Evolutionary conservation across 768 basidiomycete genomes (phyloP).

Genomic region (Mycena epipterygia): DNA sequence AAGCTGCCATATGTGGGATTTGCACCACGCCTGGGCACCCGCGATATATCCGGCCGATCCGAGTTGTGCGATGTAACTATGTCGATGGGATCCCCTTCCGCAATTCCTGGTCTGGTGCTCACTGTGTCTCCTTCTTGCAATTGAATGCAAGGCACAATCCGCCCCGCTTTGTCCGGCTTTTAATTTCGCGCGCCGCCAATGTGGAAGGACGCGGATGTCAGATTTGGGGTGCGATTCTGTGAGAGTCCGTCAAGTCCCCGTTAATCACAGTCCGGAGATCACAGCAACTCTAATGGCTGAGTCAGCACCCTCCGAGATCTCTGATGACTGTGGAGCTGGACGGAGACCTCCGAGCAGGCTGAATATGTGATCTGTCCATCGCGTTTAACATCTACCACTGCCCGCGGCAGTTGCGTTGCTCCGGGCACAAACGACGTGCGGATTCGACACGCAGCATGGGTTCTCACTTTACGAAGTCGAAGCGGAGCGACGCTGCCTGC

Average conservation of each 20-base stretch:
- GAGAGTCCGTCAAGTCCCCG: neutral
- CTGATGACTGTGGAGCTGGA: neutral
- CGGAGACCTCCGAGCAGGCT: no score
- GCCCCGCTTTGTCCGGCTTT: constrained; percentile 11
- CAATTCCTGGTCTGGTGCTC: no score
- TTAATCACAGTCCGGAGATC: constrained; percentile 10
- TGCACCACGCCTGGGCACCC: constrained; percentile 15
- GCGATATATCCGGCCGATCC: constrained; percentile 18
- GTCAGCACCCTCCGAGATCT: neutral
- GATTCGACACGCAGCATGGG: neutral
- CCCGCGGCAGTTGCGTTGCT: no score
- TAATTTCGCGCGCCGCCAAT: neutral
- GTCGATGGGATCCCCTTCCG: constrained; percentile 13
- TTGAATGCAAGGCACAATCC: constrained; percentile 11
- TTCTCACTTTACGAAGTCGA: constrained; percentile 19
- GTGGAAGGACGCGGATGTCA: neutral
- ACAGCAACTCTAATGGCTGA: constrained; percentile 11
- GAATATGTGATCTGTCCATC: no score
- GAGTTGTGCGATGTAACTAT: neutral
- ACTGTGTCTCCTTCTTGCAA: no score
- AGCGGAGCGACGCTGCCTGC: neutral
- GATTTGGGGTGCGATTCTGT: neutral
- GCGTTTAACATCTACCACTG: no score
- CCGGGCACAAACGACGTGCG: neutral
- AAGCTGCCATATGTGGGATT: constrained; percentile 4